Conservation (phyloP, 805 yeast species). For the Schwanniomyces polymorphus region DNA sequence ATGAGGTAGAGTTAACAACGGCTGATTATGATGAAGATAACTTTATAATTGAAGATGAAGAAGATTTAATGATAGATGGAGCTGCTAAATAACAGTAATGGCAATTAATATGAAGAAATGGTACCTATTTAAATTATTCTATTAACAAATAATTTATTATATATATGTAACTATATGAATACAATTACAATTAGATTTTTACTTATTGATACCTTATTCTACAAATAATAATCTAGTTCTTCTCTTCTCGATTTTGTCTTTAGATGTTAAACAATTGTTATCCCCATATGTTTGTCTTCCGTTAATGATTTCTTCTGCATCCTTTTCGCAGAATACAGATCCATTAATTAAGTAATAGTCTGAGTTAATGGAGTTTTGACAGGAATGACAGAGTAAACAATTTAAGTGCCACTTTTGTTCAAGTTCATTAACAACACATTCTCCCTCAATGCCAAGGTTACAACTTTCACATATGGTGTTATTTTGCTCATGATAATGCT, state of each 20-base stretch:
- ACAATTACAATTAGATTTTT: neutral
- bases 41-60: constrained; percentile 40
- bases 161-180: neutral
- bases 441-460: constrained; percentile 80
- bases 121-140: neutral
- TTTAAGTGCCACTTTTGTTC: constrained; percentile 70
- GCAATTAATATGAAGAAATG: neutral
- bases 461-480: constrained; percentile 75
- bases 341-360: constrained; percentile 59
- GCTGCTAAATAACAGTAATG: neutral
- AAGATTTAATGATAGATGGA: constrained; percentile 9
- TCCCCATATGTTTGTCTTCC: constrained; percentile 21
- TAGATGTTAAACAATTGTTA: constrained; percentile 19
- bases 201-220: constrained; percentile 14
- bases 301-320: constrained; percentile 30
- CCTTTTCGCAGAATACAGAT: constrained; percentile 52
- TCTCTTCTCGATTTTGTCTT: constrained; percentile 42
- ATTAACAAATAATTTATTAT: too few relatives aligned
- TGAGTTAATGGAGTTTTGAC: constrained; percentile 47
- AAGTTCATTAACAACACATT: constrained; percentile 77
- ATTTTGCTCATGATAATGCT: constrained; percentile 74
- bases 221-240: constrained; percentile 41
- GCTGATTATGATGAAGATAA: constrained; percentile 41
- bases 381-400: constrained; percentile 70
- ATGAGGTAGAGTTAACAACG: constrained; percentile 33